Evolutionary conservation across 306 rosid genomes (phyloP), one percentile per base, ranked within the genome.

Genomic region (Gastrolobium villosum): DNA sequence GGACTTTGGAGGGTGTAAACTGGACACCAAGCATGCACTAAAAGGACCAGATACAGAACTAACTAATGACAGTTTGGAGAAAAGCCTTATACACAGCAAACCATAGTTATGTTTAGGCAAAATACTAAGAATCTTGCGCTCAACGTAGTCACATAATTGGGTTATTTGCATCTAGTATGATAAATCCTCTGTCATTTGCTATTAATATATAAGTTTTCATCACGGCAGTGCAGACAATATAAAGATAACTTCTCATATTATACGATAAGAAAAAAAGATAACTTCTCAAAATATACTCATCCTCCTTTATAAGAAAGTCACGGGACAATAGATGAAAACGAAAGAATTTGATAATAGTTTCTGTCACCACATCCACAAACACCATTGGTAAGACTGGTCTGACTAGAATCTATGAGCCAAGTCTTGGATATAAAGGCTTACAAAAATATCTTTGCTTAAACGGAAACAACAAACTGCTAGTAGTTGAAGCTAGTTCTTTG

Each of bases 401-500:
- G 61, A 69, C 81, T 54, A 80, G 44, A 81, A 64, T 84, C 75
- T 72, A 70, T 72, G 65, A 72, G 77, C 40, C 46, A 50, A 20
- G 66, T 72, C 83, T 79, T 41, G 0, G 43, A 79, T 63, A 72
- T 40, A 65, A 74, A 65, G 37, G 74, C 79, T 82, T 73, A 65
- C 77, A 80, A 80, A 81, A 86, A 61, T 72, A 81, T 32, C 39
- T 72, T 55, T 31, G 74, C 83, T 72, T 65, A 55, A 84, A 76
- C 71, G 62, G 11, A 85, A 77, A 74, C 81, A 86, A 82, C 80
- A 77, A 74, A 82, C 39, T 37, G 50, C 61, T 43, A 73, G 64
- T 26, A 60, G 30, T 31, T 14, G 41, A 65, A 62, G 10, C 76
- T 68, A 83, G 81, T 88, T 85, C 84, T 89, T 91, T 0, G 91